Conservation (phyloP, 1,139 yeast species). For the Magnusiomyces paraingens region DNA sequence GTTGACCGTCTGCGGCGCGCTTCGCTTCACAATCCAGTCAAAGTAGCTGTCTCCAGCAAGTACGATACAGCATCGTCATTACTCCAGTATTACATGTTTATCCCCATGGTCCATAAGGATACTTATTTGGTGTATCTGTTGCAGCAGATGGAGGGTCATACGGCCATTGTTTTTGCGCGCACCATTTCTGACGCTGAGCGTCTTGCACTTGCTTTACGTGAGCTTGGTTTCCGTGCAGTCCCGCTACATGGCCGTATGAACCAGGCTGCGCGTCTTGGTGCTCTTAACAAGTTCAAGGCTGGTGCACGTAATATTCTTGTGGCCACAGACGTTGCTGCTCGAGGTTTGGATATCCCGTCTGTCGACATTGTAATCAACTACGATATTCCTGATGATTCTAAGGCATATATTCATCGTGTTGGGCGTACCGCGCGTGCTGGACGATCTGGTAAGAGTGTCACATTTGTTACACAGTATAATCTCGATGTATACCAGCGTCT, state of each 20-base stretch:
- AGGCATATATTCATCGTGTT: conserved; percentile 93
- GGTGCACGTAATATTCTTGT: conserved; percentile 77
- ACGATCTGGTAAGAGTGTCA: conserved; percentile 74
- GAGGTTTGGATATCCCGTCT: conserved; percentile 94
- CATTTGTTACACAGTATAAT: conserved; percentile 92
- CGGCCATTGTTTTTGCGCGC: conserved; percentile 83
- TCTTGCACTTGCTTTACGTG: conserved; percentile 72
- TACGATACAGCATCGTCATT: conserved; percentile 91
- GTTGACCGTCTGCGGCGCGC: conserved; percentile 94
- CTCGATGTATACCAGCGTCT: conserved; percentile 80
- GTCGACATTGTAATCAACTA: conserved; percentile 91
- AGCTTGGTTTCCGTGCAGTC: conserved; percentile 80
- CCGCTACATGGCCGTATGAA: conserved; percentile 93
- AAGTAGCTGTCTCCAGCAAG: conserved; percentile 82
- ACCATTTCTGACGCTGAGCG: conserved; percentile 95
- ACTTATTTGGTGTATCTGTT: conserved; percentile 76
- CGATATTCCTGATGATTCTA: conserved; percentile 97
- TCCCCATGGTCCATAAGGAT: conserved; percentile 88
- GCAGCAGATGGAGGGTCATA: conserved; percentile 80
- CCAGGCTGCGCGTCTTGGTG: conserved; percentile 88
- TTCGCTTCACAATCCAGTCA: conserved; percentile 79
- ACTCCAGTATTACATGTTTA: conserved; percentile 82
- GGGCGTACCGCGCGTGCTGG: conserved; percentile 99
- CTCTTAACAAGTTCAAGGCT: conserved; percentile 84
- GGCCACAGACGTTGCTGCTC: conserved; percentile 97